phyloP scores from a whole-genome alignment of 2,329 filamentous ascomycete genomes.

The Fusarium ramigenum region DNA sequence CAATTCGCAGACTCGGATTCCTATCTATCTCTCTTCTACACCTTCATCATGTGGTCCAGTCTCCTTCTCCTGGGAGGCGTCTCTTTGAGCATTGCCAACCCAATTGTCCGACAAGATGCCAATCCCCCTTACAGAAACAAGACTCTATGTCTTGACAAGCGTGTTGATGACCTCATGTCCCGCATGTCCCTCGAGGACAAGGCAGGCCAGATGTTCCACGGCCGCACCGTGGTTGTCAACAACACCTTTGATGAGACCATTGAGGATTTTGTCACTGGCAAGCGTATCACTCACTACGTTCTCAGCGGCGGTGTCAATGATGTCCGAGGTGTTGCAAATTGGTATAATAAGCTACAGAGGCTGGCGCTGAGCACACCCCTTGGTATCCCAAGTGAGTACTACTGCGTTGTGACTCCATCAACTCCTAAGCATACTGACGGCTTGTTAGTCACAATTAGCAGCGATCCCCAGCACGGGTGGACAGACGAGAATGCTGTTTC shows the following conservation, averaged over 20 bases:
- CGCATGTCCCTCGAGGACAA: constrained; percentile 61
- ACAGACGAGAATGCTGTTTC: constrained; percentile 46
- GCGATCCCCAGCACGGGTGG: constrained; percentile 57
- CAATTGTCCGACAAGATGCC: constrained; percentile 19
- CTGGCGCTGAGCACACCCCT: constrained; percentile 56
- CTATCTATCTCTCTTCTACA: not conserved
- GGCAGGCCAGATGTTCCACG: constrained; percentile 58
- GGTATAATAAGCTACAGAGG: constrained; percentile 54
- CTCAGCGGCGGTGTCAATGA: constrained; percentile 55
- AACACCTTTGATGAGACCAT: constrained; percentile 32
- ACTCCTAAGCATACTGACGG: not conserved
- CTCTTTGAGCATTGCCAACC: constrained; percentile 23
- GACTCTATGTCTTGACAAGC: constrained; percentile 52
- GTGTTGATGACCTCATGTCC: constrained; percentile 55
- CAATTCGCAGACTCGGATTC: not conserved
- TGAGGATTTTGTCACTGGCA: constrained; percentile 24
- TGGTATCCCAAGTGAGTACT: constrained; percentile 52
- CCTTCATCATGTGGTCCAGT: constrained; percentile 23
- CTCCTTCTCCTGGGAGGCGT: constrained; percentile 20
- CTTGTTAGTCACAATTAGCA: not conserved
- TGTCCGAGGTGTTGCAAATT: constrained; percentile 48
- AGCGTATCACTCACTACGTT: constrained; percentile 56
- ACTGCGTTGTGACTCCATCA: not conserved
- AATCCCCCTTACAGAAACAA: constrained; percentile 27
- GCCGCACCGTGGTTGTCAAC: constrained; percentile 19